phyloP scores from a whole-genome alignment of 2,329 filamentous ascomycete species.

The Talaromyces piceae region DNA sequence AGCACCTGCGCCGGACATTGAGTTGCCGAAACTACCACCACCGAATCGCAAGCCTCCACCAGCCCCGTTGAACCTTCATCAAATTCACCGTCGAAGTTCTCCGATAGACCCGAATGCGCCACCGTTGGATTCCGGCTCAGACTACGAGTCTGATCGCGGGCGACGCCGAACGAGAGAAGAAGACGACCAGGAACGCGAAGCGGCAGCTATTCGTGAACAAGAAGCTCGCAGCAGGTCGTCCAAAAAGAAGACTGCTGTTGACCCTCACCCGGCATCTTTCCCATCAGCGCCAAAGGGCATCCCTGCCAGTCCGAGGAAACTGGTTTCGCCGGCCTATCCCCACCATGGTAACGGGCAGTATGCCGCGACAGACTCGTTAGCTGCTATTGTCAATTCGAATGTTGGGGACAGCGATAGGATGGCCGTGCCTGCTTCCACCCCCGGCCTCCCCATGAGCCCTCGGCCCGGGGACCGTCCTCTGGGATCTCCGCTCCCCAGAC shows the following conservation, averaged over 20 bases:
- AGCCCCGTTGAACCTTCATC: constrained; percentile 67
- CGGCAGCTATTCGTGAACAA: constrained; percentile 58
- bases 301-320: constrained; percentile 53
- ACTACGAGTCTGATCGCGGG: constrained; percentile 74
- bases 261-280: constrained; percentile 9
- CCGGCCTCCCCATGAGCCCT: constrained; percentile 58
- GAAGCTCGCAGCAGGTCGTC: constrained; percentile 66
- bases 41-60: constrained; percentile 75
- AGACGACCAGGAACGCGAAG: constrained; percentile 71
- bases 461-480: constrained; percentile 54
- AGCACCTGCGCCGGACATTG: neutral
- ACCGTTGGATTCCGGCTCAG: constrained; percentile 65
- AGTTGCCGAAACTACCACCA: constrained; percentile 36
- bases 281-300: constrained; percentile 24
- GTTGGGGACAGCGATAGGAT: constrained; percentile 29
- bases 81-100: constrained; percentile 34
- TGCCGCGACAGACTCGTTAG: constrained; percentile 22
- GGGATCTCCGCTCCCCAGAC: constrained; percentile 52
- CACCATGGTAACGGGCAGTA: constrained; percentile 16
- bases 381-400: constrained; percentile 25
- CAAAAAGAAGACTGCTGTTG: constrained; percentile 54
- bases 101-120: constrained; percentile 39
- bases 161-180: constrained; percentile 79
- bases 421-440: constrained; percentile 40
- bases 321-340: constrained; percentile 27